phyloP scores from a whole-genome alignment of 176 grass and related monocot species.

The Alloteropsis semialata region DNA sequence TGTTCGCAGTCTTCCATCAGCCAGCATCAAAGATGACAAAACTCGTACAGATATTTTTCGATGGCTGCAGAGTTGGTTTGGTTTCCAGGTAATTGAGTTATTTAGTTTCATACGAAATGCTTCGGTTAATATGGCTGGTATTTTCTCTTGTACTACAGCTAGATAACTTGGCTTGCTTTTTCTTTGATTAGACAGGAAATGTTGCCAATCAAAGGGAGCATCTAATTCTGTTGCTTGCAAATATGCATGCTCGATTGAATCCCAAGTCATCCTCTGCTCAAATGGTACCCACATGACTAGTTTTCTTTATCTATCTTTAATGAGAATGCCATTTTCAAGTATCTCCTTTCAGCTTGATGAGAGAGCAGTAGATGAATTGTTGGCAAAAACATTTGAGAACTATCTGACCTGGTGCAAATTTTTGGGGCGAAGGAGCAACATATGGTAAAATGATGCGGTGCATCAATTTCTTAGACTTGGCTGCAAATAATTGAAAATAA shows the following conservation, averaged over 20 bases:
- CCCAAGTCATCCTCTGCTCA: constrained; percentile 66
- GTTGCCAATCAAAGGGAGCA: constrained; percentile 92
- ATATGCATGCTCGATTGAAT: constrained; percentile 74
- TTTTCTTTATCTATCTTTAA: constrained; percentile 30
- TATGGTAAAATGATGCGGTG: constrained; percentile 56
- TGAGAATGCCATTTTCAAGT: constrained; percentile 29
- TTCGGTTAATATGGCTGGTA: background rate
- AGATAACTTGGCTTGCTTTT: constrained; percentile 30
- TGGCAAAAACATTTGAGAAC: constrained; percentile 88
- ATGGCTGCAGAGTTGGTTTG: constrained; percentile 94
- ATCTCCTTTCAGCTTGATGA: constrained; percentile 82
- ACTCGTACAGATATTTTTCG: constrained; percentile 59
- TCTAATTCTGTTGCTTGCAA: constrained; percentile 94
- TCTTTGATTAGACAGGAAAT: constrained; percentile 72
- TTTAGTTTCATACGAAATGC: background rate
- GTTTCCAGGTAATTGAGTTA: constrained; percentile 71
- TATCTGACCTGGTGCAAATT: constrained; percentile 94
- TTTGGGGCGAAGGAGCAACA: constrained; percentile 87
- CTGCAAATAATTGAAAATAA: constrained; percentile 23
- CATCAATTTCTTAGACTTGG: background rate
- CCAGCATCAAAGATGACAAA: constrained; percentile 47
- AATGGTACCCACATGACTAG: constrained; percentile 49
- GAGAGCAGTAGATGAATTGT: constrained; percentile 82
- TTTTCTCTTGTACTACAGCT: constrained; percentile 21
- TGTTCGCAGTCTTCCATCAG: constrained; percentile 76